Base-by-base conservation (phyloP, 331 rosid species). In the Pyracantha coccinea region DNA sequence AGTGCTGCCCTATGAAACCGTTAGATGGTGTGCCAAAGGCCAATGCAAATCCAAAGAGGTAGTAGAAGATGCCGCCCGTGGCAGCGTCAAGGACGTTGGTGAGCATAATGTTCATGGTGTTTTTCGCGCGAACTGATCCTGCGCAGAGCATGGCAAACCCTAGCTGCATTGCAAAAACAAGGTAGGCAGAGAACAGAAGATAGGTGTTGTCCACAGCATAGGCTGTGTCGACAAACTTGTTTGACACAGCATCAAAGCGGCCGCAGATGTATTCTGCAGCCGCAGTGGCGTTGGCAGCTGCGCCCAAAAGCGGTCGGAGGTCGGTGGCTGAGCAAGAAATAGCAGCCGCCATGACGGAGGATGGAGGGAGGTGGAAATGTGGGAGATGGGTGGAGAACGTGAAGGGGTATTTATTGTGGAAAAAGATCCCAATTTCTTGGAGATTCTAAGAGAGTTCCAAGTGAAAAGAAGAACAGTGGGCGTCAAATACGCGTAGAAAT, bases 261-360 rank as follows among this genome's bases (percentile, higher is more conserved):
- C 41, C 25, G 69, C 82, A 79, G 31, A 79, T 79, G 70, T 24
- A 79, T 44, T 63, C 17, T 7, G 82, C 78, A 1, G 82, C 79
- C 2, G 60, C 75, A 11, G 24, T 45, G 52, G 83, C 12, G 38
- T 74, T 79, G 23, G 75, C 59, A 33, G 69, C 73, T 72, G 45
- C 31, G 5, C 86, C 88, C 3, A 87, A 76, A 4, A 89, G 83
- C 17, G 75, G 29, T 57, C 66, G 77, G 68, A 90, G 92, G 27
- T 83, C 89, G 1, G 85, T n/a, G 27, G 85, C 73, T 19, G 89
- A 86, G 80, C 92, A 90, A 0, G 91, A 35, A 66, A 86, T 58
- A 11, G 92, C 59, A 11, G 92, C 59, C 3, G 85, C 78, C 92
- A 81, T 60, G 12, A 57, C 13, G 50, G 69, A 71, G 76, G 28